Evolutionary conservation across 1,284 basidiomycete genomes (phyloP), one percentile per base, ranked within the genome.

Genomic region (Rhodotorula sp.): DNA sequence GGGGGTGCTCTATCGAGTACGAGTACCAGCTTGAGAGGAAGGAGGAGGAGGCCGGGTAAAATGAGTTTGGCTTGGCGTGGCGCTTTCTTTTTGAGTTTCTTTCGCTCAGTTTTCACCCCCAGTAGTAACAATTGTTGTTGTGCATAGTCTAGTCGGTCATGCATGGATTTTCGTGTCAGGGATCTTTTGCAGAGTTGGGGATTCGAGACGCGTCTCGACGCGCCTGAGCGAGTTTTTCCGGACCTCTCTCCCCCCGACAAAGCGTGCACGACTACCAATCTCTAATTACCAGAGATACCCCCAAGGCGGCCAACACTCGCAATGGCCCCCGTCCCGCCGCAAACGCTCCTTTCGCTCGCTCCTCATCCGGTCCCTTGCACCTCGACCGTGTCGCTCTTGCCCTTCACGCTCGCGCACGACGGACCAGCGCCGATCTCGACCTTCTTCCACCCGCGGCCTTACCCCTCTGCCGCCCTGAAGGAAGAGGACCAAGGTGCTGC

Each of bases 371-470:
- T 68, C 15, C 71, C 66, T 24, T 30, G 49, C n/a, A 51, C 66
- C 37, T 44, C 82, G 42, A 79, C 81, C 3, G 87, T 89, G 3
- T 84, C 87, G 77, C 84, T 93, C 56, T 89, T 93, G 87, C 91
- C 91, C 3, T 91, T 92, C 75, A 86, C 88, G 74, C 87, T 92
- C 67, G 81, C 84, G 5, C 86, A 91, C 79, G 83, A 85, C 10
- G 91, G 91, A 0, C 84, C 84, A 24, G 89, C 90, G 0, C 86
- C 87, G 4, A 82, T 91, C 26, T 87, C 87, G 8, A 88, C 88
- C 8, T 92, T 88, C 79, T 87, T 92, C 79, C 71, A 66, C n/a
- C 68, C 72, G 0, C 64, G 64, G 4, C 61, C 69, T 1, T 67
- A 60, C 60, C 24, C 30, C 42, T 86, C 60, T 83, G 79, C 81